Percentiles rank a stretch among this genome's conserved stretches.
These are phyloP conservation scores for Alternaria sp. DNA, from an alignment of 2,329 filamentous ascomycete species.

Conservation along the genomic window DNA sequence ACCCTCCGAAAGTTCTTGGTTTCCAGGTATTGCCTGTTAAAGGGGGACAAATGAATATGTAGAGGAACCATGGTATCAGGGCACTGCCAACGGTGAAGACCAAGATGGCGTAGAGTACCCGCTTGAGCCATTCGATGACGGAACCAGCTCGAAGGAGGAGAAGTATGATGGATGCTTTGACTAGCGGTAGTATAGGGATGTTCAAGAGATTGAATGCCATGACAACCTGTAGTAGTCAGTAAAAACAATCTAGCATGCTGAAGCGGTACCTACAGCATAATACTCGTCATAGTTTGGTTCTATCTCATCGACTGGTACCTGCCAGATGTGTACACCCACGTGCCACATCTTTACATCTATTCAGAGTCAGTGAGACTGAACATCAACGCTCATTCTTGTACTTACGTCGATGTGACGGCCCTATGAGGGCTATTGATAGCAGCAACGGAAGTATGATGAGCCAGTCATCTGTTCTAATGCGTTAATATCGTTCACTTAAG, in stretches of 20 bases:
- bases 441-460: constrained; percentile 47
- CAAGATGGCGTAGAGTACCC: constrained; percentile 49
- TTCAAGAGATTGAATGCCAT: constrained; percentile 53
- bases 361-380: constrained; percentile 3
- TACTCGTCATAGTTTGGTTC: constrained; percentile 50
- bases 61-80: constrained; percentile 48
- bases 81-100: constrained; percentile 47
- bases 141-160: constrained; percentile 51
- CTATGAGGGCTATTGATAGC: constrained; percentile 49
- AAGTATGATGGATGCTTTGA: constrained; percentile 52
- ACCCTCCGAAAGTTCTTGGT: constrained; percentile 48
- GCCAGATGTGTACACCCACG: constrained; percentile 48
- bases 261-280: constrained; percentile 36
- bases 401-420: constrained; percentile 48
- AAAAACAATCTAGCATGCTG: neutral
- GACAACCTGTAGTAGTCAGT: constrained; percentile 32
- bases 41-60: constrained; percentile 52
- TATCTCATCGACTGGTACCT: constrained; percentile 45
- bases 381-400: constrained; percentile 12
- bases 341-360: constrained; percentile 51
- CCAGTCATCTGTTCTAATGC: constrained; percentile 46
- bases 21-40: constrained; percentile 52
- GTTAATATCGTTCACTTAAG: constrained; percentile 27
- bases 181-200: constrained; percentile 52
- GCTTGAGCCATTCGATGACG: constrained; percentile 50